Percentiles rank a stretch among this genome's conserved stretches.
Conservation (phyloP, 2,329 filamentous ascomycete species). For the Arthrobotrys sphaeroides region DNA sequence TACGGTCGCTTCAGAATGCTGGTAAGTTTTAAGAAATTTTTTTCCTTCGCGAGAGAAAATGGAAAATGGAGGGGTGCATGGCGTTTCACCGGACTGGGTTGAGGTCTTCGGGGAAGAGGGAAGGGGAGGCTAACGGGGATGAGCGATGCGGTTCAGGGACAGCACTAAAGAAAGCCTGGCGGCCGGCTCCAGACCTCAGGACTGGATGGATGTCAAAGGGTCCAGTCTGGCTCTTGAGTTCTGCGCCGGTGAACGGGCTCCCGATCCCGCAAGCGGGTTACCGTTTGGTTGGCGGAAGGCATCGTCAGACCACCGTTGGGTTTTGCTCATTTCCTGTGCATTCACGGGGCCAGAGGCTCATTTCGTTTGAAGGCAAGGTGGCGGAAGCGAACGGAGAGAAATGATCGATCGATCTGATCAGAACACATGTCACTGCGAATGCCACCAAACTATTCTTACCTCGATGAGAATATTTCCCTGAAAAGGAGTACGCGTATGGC, state of each 20-base stretch:
- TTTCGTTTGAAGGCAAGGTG: not conserved
- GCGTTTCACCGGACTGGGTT: not conserved
- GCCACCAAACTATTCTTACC: too few relatives aligned
- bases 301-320: not conserved
- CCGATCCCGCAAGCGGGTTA: conserved; percentile 1
- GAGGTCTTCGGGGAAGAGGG: conserved; percentile 2
- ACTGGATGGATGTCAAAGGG: not conserved
- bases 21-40: conserved; percentile 13
- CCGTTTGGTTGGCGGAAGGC: not conserved
- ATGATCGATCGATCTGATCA: not conserved
- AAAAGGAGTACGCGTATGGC: not conserved
- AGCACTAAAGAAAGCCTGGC: not conserved
- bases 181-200: not conserved
- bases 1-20: conserved; percentile 22
- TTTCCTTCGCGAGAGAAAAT: not conserved
- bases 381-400: conserved; percentile 1
- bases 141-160: conserved; percentile 2
- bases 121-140: conserved; percentile 6
- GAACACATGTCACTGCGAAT: too few relatives aligned
- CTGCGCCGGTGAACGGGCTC: not conserved
- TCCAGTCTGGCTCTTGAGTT: not conserved
- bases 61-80: conserved; percentile 23
- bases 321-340: conserved; percentile 18
- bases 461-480: not conserved
- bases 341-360: not conserved